Evolutionary conservation across 202 grass and related monocot species (phyloP).

Genomic region (Bolboschoenoplectus hybrid): DNA sequence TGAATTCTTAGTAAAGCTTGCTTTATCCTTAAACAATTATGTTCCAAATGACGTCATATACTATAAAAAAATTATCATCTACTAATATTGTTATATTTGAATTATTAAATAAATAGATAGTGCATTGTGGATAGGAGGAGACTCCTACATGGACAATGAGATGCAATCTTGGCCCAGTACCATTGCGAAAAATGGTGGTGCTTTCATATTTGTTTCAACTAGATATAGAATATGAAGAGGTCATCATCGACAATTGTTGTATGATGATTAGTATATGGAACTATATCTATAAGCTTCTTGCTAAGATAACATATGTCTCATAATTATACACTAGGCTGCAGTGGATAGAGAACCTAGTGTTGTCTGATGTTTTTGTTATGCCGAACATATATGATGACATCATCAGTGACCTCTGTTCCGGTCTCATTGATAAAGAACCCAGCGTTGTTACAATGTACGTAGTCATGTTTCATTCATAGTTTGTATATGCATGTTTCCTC

Average conservation of each 20-base stretch:
- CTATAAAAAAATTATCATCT: too few relatives aligned
- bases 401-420: conserved; percentile 94
- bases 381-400: conserved; percentile 97
- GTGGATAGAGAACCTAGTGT: conserved; percentile 79
- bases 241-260: conserved; percentile 98
- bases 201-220: conserved; percentile 14
- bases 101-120: too few relatives aligned
- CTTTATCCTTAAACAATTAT: too few relatives aligned
- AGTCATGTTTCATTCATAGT: neutral
- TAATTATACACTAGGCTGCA: conserved; percentile 47
- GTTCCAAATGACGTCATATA: too few relatives aligned
- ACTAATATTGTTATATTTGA: too few relatives aligned
- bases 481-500: neutral
- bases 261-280: conserved; percentile 67
- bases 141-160: too few relatives aligned
- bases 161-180: too few relatives aligned
- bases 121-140: too few relatives aligned
- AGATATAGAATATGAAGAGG: conserved; percentile 86
- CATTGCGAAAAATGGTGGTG: too few relatives aligned
- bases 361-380: conserved; percentile 96
- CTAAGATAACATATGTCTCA: neutral
- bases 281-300: neutral
- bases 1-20: too few relatives aligned
- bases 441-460: neutral
- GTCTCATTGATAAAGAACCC: conserved; percentile 53